phyloP scores from a whole-genome alignment of 768 basidiomycete species.

The Pisolithus sp. region DNA sequence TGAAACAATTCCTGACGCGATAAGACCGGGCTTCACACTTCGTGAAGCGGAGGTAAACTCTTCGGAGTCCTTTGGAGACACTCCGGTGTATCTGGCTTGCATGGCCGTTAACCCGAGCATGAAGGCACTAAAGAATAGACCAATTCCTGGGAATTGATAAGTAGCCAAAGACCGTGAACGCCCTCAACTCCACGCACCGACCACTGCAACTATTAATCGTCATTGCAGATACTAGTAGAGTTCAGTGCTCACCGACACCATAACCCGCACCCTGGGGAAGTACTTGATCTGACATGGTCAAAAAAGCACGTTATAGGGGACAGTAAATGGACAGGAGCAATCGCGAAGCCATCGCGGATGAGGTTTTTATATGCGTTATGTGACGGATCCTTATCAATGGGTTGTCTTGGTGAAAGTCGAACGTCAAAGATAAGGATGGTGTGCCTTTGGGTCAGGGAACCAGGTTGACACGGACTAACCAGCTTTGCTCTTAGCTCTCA shows the following conservation, averaged over 20 bases:
- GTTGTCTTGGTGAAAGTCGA: too few relatives aligned
- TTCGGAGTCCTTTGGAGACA: conserved; percentile 73
- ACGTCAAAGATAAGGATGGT: too few relatives aligned
- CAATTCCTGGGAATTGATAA: conserved; percentile 54
- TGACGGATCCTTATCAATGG: neutral
- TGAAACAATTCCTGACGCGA: conserved; percentile 87
- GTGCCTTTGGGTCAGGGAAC: too few relatives aligned
- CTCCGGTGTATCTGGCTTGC: conserved; percentile 79
- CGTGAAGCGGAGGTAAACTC: conserved; percentile 80
- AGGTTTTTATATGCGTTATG: neutral
- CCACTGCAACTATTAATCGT: conserved; percentile 31
- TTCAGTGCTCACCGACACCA: conserved; percentile 56
- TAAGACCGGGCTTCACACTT: conserved; percentile 84
- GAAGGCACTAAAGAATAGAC: conserved; percentile 79
- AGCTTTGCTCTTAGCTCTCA: too few relatives aligned
- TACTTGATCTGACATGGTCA: conserved; percentile 29
- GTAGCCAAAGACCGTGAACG: neutral
- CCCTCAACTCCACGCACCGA: conserved; percentile 33
- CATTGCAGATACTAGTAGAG: neutral
- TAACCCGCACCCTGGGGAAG: conserved; percentile 82
- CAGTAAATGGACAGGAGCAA: neutral
- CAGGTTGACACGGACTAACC: too few relatives aligned
- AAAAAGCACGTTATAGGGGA: neutral
- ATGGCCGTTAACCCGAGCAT: conserved; percentile 75
- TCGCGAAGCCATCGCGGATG: neutral